Percentiles rank a stretch among this genome's conserved stretches.
phyloP scores from a whole-genome alignment of 2,329 filamentous ascomycete genomes.

The Ceratocystis smalleyi region DNA sequence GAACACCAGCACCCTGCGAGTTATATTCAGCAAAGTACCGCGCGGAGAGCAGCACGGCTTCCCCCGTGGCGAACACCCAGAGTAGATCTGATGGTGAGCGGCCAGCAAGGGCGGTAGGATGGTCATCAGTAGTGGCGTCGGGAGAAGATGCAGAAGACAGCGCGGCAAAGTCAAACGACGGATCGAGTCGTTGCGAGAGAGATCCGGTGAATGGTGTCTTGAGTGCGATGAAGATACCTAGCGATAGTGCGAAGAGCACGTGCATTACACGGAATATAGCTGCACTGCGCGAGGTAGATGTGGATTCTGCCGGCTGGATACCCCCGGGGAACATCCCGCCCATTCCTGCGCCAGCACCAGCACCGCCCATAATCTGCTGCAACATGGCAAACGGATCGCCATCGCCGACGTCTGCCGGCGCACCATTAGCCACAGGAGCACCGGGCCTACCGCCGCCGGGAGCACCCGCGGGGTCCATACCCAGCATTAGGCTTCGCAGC shows the following conservation, averaged over 20 bases:
- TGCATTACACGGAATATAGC: slow-evolving; percentile 59
- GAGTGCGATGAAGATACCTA: slow-evolving; percentile 56
- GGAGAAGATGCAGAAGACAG: slow-evolving; percentile 20
- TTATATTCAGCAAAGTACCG: slow-evolving; percentile 49
- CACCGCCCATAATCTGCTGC: slow-evolving; percentile 50
- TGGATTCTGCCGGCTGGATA: slow-evolving; percentile 25
- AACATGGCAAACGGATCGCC: slow-evolving; percentile 40
- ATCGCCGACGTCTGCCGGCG: slow-evolving; percentile 18
- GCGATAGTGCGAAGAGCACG: slow-evolving; percentile 51
- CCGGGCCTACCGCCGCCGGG: slow-evolving; percentile 19
- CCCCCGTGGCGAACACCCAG: slow-evolving; percentile 65
- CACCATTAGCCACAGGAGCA: neutral
- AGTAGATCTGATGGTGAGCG: slow-evolving; percentile 39
- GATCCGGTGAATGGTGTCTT: slow-evolving; percentile 54
- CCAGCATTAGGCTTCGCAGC: slow-evolving; percentile 49
- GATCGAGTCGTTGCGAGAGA: slow-evolving; percentile 38
- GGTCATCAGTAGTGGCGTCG: slow-evolving; percentile 22
- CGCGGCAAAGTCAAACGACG: slow-evolving; percentile 20
- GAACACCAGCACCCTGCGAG: slow-evolving; percentile 28
- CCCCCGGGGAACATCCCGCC: slow-evolving; percentile 30
- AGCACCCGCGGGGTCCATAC: slow-evolving; percentile 30
- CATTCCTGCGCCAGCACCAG: slow-evolving; percentile 21
- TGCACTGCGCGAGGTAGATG: slow-evolving; percentile 22
- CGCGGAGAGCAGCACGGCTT: slow-evolving; percentile 55
- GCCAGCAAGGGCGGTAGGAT: neutral